Conservation (phyloP, 1,139 yeast species). For the Pichia sp. region DNA sequence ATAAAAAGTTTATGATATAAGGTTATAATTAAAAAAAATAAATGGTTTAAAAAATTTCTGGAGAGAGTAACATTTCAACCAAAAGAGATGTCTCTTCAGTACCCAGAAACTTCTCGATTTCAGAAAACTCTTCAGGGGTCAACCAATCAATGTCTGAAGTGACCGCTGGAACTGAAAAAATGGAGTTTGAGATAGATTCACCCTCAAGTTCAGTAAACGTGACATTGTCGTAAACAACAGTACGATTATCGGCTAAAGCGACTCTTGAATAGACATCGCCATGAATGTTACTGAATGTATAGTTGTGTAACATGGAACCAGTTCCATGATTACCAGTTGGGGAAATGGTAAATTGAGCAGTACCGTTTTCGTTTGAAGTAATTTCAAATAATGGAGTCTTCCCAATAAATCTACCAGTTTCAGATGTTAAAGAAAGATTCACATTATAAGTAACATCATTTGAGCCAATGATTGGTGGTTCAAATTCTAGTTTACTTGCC, state of each 20-base stretch:
- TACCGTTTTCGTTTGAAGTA: constrained; percentile 34
- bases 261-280: constrained; percentile 29
- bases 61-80: background rate
- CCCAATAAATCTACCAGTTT: constrained; percentile 5
- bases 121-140: constrained; percentile 2
- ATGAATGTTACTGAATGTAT: constrained; percentile 22
- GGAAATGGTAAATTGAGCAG: constrained; percentile 37
- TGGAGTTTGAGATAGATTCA: too few relatives aligned
- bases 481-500: constrained; percentile 12
- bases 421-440: constrained; percentile 13
- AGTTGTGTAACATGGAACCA: constrained; percentile 37
- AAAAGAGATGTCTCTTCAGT: constrained; percentile 2
- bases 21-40: too few relatives aligned
- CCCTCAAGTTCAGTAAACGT: constrained; percentile 7
- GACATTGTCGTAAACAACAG: constrained; percentile 26
- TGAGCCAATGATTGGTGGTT: constrained; percentile 1
- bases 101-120: constrained; percentile 3
- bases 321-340: constrained; percentile 45
- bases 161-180: too few relatives aligned
- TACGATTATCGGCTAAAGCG: constrained; percentile 36
- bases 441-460: constrained; percentile 19
- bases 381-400: constrained; percentile 19
- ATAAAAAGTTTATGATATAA: too few relatives aligned
- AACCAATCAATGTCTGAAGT: too few relatives aligned
- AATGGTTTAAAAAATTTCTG: background rate